Base-by-base conservation (phyloP, 805 yeast genomes). In the Millerozyma acaciae region DNA sequence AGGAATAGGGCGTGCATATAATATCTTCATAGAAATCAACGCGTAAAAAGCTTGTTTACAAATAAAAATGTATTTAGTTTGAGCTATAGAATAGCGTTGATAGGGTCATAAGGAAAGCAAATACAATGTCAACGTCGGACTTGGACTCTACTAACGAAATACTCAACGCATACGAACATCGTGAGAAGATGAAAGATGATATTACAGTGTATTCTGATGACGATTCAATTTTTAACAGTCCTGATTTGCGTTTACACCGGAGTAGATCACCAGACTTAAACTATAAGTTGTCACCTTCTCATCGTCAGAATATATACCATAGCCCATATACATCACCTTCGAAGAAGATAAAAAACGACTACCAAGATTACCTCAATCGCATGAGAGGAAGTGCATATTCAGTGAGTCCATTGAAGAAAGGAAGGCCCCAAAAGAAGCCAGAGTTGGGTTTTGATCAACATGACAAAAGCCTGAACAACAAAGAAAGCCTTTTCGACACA, bases 121-220 rank as follows among this genome's bases (percentile, higher is more conserved):
- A 7, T 25, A 28, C 12, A 13, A 28, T 28, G 32, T 16, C 13
- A 15, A 12, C 16, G 4, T 2, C 12, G 8, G 32, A 28, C 8
- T 4, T 28, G 4, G 41, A 34, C 16, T 35, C 45, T 10, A 47
- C 48, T 5, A 34, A 39, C 26, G 47, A 43, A 28, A 32, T 41
- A 20, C 26, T 44, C 24, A 37, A 36, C 14, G 36, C 28, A 25
- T 45, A 43, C 33, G 37, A 27, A 9, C 9, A 12, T 17, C n/a
- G 17, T 9, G 30, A 23, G 16, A 34, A 30, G 9, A 24, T 22
- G 17, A 32, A 40, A 21, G 50, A 44, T 16, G 45, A 48, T 22
- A 30, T 49, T 16, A 47, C 47, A 14, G 24, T 48, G 9, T 49
- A 41, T 31, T 47, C 52, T 15, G 51, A 46, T 30, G 39, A 44